These are phyloP conservation scores for Neophaeococcomyces mojaviensis DNA, from an alignment of 2,329 filamentous ascomycete genomes.

Conservation along the genomic window DNA sequence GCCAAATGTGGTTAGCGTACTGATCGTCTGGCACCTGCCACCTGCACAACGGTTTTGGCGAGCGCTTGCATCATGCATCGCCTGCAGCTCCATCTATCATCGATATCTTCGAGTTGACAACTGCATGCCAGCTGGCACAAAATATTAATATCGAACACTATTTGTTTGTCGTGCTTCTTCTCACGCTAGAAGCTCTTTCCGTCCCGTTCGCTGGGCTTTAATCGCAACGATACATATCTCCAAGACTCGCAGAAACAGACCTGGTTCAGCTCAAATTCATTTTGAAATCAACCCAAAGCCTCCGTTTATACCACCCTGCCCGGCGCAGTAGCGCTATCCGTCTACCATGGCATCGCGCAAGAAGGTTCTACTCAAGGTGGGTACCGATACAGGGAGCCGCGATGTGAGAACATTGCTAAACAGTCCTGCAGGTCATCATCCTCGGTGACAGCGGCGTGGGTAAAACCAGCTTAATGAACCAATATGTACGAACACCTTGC, in stretches of 20 bases:
- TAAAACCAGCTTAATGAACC: slow-evolving; percentile 99
- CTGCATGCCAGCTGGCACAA: neutral
- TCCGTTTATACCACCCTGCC: no score
- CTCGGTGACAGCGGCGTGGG: slow-evolving; percentile 97
- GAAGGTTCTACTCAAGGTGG: slow-evolving; percentile 86
- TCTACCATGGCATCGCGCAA: slow-evolving; percentile 66
- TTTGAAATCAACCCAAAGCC: no score
- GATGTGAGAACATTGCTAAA: slow-evolving; percentile 8
- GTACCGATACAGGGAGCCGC: slow-evolving; percentile 14
- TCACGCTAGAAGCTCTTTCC: no score
- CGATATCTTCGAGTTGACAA: neutral
- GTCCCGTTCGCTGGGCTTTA: no score
- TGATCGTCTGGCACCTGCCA: no score
- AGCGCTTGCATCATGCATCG: neutral
- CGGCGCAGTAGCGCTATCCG: neutral
- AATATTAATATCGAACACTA: neutral
- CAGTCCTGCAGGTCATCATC: slow-evolving; percentile 73
- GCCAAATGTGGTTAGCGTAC: no score
- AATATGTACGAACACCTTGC: slow-evolving; percentile 79
- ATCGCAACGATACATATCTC: no score
- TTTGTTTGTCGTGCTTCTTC: neutral
- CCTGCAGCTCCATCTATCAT: neutral
- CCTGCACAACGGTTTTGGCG: no score
- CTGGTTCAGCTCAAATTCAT: neutral
- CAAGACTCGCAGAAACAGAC: no score